Base-by-base conservation (phyloP, 306 rosid genomes). In the Malus orientalis region DNA sequence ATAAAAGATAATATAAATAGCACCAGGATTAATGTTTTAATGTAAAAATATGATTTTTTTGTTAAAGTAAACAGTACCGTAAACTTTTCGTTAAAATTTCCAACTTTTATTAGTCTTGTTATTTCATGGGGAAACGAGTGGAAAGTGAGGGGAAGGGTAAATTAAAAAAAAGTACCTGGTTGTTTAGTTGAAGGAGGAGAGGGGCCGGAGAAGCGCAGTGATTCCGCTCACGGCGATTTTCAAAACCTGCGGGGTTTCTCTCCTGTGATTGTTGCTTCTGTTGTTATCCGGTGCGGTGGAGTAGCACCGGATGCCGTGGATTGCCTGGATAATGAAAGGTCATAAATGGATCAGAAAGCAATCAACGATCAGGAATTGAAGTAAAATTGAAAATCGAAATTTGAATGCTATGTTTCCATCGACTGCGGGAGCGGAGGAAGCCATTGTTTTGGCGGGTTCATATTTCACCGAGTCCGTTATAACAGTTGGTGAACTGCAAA, bases 171-270 rank as follows among this genome's bases (percentile, higher is more conserved):
- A 6, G 38, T 22, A 86, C 95, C 90, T 82, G 69, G 84, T 76
- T 32, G 83, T 47, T 70, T 69, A 70, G 64, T 29, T 33, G 74
- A 32, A 32, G 36, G 83, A 83, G 80, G 96, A 86, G 80, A 94
- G 67, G 81, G 87, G 53, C 76, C 98, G 76, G 58, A 91, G 88
- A 74, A 91, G 84, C 84, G 90, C 91, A 0, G 97, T 91, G 25
- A 84, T 87, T 53, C 90, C 97, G 58, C 81, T 86, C 7, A 94
- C 97, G 0, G 87, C 91, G 44, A 87, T 60, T 89, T 81, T 91
- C 80, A 94, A 25, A 49, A 89, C 25, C 79, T 62, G 81, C 51
- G 96, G 86, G 19, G 97, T 80, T 57, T 85, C 78, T 22, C 61
- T 76, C 65, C 80, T 77, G 49, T 55, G 49, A 40, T 62, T 55